A percentile compares a stretch with the other conserved stretches of the same genome.
Evolutionary conservation across 1,139 yeast genomes (phyloP).

Genomic region (Hansenula sp.): DNA sequence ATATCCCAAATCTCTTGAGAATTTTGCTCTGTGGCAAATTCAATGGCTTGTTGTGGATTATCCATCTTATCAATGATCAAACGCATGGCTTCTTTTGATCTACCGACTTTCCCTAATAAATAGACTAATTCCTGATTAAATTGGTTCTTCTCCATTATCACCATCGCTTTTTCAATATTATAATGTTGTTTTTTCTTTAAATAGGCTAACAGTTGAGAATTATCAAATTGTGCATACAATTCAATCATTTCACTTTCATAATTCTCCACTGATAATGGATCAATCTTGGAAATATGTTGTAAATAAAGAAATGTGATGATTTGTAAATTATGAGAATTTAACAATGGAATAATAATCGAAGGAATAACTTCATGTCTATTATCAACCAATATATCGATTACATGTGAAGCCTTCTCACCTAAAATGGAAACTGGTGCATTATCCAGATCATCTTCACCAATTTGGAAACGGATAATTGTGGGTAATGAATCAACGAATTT

Average conservation of each 20-base stretch:
- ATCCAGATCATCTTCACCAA: slow-evolving; percentile 32
- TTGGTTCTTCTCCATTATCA: slow-evolving; percentile 51
- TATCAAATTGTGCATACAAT: slow-evolving; percentile 60
- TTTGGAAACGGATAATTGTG: slow-evolving; percentile 44
- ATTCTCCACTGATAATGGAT: slow-evolving; percentile 47
- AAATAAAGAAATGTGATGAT: slow-evolving; percentile 59
- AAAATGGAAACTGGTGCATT: slow-evolving; percentile 42
- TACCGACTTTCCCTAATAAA: slow-evolving; percentile 80
- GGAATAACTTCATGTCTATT: slow-evolving; percentile 66
- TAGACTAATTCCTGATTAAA: slow-evolving; percentile 72
- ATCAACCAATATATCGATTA: slow-evolving; percentile 56
- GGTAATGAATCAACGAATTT: slow-evolving; percentile 49
- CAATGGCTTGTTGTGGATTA: slow-evolving; percentile 79
- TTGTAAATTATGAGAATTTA: slow-evolving; percentile 41
- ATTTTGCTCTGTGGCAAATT: slow-evolving; percentile 69
- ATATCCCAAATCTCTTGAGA: slow-evolving; percentile 80
- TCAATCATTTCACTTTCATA: slow-evolving; percentile 66
- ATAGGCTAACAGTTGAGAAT: slow-evolving; percentile 50
- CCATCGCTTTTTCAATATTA: slow-evolving; percentile 65
- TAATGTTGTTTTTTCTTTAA: slow-evolving; percentile 49
- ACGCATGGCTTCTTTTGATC: slow-evolving; percentile 67
- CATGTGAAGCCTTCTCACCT: slow-evolving; percentile 35
- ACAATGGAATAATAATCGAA: slow-evolving; percentile 39
- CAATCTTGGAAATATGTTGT: slow-evolving; percentile 49
- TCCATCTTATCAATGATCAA: slow-evolving; percentile 72